Conservation (phyloP, 108 stramenopile genomes). For the Nannochloropsis granulata region DNA sequence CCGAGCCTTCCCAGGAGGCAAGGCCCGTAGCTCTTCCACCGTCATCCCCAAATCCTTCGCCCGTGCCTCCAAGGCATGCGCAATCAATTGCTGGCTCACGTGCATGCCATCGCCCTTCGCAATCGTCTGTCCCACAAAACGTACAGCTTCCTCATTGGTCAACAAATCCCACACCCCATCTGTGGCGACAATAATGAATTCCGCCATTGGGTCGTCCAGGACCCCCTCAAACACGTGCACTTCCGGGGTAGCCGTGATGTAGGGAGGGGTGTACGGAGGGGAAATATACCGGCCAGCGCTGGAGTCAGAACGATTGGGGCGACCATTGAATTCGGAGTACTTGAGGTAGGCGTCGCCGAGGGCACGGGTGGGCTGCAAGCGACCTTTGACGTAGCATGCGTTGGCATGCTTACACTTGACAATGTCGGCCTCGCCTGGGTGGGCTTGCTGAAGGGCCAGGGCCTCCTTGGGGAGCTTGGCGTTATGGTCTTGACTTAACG, state of each 20-base stretch:
- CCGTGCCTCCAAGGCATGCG: conserved; percentile 18
- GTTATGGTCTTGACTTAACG: conserved; percentile 45
- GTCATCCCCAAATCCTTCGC: conserved; percentile 22
- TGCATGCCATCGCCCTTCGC: background rate
- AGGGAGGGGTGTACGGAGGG: conserved; percentile 48
- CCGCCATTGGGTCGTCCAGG: background rate
- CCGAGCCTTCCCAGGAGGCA: conserved; percentile 23
- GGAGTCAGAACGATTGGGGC: background rate
- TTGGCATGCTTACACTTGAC: conserved; percentile 36
- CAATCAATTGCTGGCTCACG: background rate
- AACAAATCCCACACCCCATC: conserved; percentile 45
- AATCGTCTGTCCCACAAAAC: conserved; percentile 24
- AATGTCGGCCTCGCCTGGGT: conserved; percentile 46
- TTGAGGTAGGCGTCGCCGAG: conserved; percentile 49
- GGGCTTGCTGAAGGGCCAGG: conserved; percentile 16
- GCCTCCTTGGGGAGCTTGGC: conserved; percentile 39
- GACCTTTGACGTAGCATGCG: conserved; percentile 48
- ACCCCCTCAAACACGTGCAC: background rate
- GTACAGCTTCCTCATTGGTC: conserved; percentile 32
- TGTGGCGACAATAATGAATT: conserved; percentile 37
- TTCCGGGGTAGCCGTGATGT: conserved; percentile 45
- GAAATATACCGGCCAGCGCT: conserved; percentile 34
- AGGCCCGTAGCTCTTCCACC: conserved; percentile 27
- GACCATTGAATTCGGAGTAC: conserved; percentile 47
- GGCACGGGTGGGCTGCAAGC: conserved; percentile 43